Base-by-base conservation (phyloP, 805 yeast species). In the Metschnikowia baotianmanensis region DNA sequence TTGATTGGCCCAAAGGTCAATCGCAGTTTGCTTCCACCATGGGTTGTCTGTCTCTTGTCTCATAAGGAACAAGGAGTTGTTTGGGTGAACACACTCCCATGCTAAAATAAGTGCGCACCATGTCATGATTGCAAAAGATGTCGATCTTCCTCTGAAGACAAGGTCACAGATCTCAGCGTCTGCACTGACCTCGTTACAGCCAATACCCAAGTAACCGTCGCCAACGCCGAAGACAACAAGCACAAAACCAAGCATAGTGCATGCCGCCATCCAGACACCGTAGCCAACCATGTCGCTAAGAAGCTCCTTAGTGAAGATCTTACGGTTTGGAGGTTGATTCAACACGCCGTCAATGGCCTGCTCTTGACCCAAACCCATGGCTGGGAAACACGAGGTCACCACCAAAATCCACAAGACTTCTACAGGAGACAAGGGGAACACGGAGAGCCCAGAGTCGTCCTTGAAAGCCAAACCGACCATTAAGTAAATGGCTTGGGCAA, bases 391-490 rank as follows among this genome's bases (percentile, higher is more conserved):
- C 5, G 53, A 50, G 1, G 55, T 51, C 20, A 51, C 46, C n/a
- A 51, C 55, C 42, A 51, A 43, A 28, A 51, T 47, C 55, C 55
- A 51, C 46, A 51, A 50, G 7, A 51, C 55, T 27, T 51, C 55
- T 24, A 51, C 55, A 70, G 71, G 56, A 37, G 87, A 76, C 43
- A 85, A 70, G 35, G 91, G 90, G 68, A 87, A 87, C 5, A 88
- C 96, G 4, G 95, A 86, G 42, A 69, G 71, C 2, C 77, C 81
- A 27, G 75, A 65, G 0, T 62, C 51, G 55, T 83, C 93, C 47
- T 77, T 74, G 60, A 85, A 85, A 2, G 80, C 87, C 38, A 84
- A 72, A 32, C 91, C 93, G 52, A 84, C 70, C 77, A 65, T 85
- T 82, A 65, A 78, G 69, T 63, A 60, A 77, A 77, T 55, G 75